Conservation (phyloP, 371 early-diverging fungal species). For the Zychaea mexicana region DNA sequence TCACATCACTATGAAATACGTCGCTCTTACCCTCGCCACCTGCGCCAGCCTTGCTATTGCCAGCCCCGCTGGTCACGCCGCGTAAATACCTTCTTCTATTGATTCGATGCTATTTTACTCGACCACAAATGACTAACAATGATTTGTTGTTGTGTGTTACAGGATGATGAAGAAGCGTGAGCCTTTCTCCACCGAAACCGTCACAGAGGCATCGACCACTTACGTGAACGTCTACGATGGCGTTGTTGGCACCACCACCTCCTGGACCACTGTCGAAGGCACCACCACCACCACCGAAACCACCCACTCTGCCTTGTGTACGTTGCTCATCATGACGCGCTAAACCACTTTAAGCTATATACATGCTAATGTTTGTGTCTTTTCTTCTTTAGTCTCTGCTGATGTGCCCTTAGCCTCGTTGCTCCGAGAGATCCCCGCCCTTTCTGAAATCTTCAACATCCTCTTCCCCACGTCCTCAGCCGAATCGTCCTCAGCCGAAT, state of each 20-base stretch:
- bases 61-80: not conserved
- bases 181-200: not conserved
- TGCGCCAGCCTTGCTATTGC: not conserved
- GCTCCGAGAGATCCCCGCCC: not conserved
- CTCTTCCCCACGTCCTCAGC: not conserved
- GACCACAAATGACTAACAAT: too few species aligned
- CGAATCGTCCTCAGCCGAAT: not conserved
- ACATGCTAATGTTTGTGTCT: not conserved
- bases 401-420: not conserved
- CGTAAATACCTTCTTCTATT: not conserved
- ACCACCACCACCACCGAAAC: not conserved
- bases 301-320: not conserved
- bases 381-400: not conserved
- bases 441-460: not conserved
- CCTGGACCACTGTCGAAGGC: not conserved
- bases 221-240: not conserved
- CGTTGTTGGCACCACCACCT: not conserved
- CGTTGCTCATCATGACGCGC: not conserved
- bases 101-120: too few species aligned
- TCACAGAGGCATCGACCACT: not conserved
- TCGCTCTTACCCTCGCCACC: not conserved
- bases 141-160: too few species aligned
- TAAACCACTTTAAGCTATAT: too few species aligned
- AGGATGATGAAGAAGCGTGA: conserved; percentile 9
- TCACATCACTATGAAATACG: not conserved